Evolutionary conservation across 2,329 filamentous ascomycete species (phyloP).

Genomic region (Neopestalotiopsis sp.): DNA sequence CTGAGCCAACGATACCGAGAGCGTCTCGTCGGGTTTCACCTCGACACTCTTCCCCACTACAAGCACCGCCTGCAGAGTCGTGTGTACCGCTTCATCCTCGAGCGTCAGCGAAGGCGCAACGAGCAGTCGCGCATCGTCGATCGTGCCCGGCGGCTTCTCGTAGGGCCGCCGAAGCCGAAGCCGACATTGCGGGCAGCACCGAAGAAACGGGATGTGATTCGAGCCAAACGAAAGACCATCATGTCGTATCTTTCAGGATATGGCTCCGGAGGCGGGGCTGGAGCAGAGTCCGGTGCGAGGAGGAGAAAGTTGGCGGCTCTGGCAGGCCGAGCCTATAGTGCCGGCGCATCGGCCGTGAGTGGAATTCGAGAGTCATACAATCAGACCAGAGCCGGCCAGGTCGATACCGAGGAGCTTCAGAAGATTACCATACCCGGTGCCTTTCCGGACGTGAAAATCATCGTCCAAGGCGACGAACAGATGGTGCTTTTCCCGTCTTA

Average conservation of each 20-base stretch:
- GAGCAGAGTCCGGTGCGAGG: slow-evolving; percentile 70
- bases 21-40: slow-evolving; percentile 71
- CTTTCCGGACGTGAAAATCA: slow-evolving; percentile 85
- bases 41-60: slow-evolving; percentile 74
- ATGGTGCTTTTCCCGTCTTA: slow-evolving; percentile 97
- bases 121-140: slow-evolving; percentile 54
- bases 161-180: slow-evolving; percentile 39
- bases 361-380: slow-evolving; percentile 65
- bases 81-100: slow-evolving; percentile 76
- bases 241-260: slow-evolving; percentile 37
- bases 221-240: slow-evolving; percentile 29
- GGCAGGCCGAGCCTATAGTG: slow-evolving; percentile 62
- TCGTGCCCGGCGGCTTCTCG: slow-evolving; percentile 51
- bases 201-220: slow-evolving; percentile 15
- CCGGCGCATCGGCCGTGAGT: slow-evolving; percentile 60
- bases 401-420: slow-evolving; percentile 37
- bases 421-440: slow-evolving; percentile 69
- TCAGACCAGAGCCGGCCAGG: slow-evolving; percentile 50
- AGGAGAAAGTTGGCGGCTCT: slow-evolving; percentile 76
- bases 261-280: slow-evolving; percentile 38
- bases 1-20: slow-evolving; percentile 67
- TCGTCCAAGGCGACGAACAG: slow-evolving; percentile 81
- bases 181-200: background rate
- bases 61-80: slow-evolving; percentile 75
- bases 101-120: slow-evolving; percentile 61